These are phyloP conservation scores for Suillus tomentosus DNA, from an alignment of 768 basidiomycete genomes.

Conservation along the genomic window DNA sequence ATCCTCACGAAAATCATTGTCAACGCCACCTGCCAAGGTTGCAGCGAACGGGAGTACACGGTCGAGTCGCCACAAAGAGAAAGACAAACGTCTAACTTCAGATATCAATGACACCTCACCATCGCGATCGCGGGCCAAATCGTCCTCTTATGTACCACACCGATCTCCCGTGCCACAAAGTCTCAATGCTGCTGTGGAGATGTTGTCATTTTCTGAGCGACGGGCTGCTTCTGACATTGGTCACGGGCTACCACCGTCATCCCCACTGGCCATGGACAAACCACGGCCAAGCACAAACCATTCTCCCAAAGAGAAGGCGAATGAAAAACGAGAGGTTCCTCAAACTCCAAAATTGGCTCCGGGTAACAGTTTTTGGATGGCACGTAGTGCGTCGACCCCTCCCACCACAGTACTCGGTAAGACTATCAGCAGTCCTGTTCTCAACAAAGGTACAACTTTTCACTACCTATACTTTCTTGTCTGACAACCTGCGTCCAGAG, in stretches of 20 bases:
- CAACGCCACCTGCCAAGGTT: constrained; percentile 36
- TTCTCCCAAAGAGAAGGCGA: constrained; percentile 24
- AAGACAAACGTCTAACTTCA: constrained; percentile 35
- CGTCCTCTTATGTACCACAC: constrained; percentile 56
- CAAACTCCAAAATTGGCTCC: constrained; percentile 48
- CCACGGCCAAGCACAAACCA: constrained; percentile 34
- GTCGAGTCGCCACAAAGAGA: constrained; percentile 32
- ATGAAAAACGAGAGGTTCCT: constrained; percentile 35
- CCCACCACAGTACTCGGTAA: constrained; percentile 59
- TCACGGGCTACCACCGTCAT: constrained; percentile 18
- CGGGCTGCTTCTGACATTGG: constrained; percentile 32
- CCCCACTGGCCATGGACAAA: constrained; percentile 26
- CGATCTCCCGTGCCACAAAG: constrained; percentile 66
- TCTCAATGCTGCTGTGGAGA: constrained; percentile 70
- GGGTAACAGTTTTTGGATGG: constrained; percentile 35
- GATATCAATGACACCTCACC: constrained; percentile 40
- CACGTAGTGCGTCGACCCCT: constrained; percentile 37
- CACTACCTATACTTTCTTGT: not conserved
- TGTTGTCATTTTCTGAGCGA: constrained; percentile 43
- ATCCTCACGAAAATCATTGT: constrained; percentile 50
- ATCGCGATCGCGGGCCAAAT: constrained; percentile 53
- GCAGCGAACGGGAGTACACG: constrained; percentile 24
- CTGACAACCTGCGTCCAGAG: constrained; percentile 36
- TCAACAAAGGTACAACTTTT: constrained; percentile 60
- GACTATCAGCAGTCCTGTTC: constrained; percentile 67